Evolutionary conservation across 2,329 filamentous ascomycete genomes (phyloP), one percentile per base, ranked within the genome.

Genomic region (Trichophaea hybrida): DNA sequence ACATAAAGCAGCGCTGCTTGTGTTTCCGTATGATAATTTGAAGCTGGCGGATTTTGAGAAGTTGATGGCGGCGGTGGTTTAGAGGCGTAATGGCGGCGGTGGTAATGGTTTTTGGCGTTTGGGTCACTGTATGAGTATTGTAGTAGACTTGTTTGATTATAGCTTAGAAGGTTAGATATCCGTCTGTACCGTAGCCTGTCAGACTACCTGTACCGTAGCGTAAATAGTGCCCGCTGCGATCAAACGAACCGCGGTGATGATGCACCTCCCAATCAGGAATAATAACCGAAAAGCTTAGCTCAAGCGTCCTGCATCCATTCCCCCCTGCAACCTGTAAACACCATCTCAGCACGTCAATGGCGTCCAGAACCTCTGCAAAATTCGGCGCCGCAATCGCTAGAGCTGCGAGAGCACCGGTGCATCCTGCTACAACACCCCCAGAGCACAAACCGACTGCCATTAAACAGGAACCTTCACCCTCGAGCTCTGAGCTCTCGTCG

Each of bases 1-100:
- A 66, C 93, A 98, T 75, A 82, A 81, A 63, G 79, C 96, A 65
- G 93, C 93, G 49, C 75, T 94, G 69, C 77, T 93, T 66, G 80
- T 98, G 66, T 98, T 98, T 76, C 85, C 85, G 71, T 82, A 86
- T 70, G 93, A 98, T 74, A 98, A 98, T 71, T 76, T 68, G 55
- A 60, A 38, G n/a, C 12, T 60, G 53, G n/a, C 8, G 50, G 50
- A 53, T 53, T 53, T 53, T 53, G 50, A 53, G 50, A 33, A 10
- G 4, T 53, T 53, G 50, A 32, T 12, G 13, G 13, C n/a, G 50
- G 5, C 33, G 50, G 33, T 37, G 50, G 50, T 35, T 5, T 13
- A 46, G 40, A 24, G 24, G 24, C 24, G 24, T 24, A 24, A 24
- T 24, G 24, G 24, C 24, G 24, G 24, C 24, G 24, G 24, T 49